Percentiles rank a stretch among this genome's conserved stretches.
These are phyloP conservation scores for Escovopsis weberi DNA, from an alignment of 2,329 filamentous ascomycete genomes.

Conservation along the genomic window DNA sequence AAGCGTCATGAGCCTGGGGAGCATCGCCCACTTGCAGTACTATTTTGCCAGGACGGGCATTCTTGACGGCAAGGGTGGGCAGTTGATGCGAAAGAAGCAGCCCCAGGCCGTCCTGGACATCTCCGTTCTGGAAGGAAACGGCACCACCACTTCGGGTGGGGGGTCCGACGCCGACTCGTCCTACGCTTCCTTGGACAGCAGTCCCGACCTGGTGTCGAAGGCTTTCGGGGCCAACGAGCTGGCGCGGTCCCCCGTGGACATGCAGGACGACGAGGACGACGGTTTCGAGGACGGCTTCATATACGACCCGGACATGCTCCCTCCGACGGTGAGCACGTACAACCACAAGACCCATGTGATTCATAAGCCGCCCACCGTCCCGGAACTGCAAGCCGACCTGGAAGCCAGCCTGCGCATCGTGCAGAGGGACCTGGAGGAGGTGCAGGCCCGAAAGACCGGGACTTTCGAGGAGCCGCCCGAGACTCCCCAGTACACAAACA, in stretches of 20 bases:
- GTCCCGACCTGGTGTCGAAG: conserved; percentile 36
- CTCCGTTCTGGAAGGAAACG: conserved; percentile 29
- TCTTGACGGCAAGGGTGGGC: conserved; percentile 82
- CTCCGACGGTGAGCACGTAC: conserved; percentile 96
- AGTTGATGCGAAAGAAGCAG: conserved; percentile 60
- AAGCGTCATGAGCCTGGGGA: conserved; percentile 90
- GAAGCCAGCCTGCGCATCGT: conserved; percentile 59
- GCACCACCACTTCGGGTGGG: conserved; percentile 20
- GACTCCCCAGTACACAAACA: conserved; percentile 20
- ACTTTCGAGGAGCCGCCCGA: conserved; percentile 15
- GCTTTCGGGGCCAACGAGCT: conserved; percentile 22
- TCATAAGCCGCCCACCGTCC: conserved; percentile 69
- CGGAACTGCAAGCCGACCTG: conserved; percentile 53
- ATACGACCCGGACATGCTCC: conserved; percentile 65
- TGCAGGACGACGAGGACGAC: conserved; percentile 37
- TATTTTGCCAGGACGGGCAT: conserved; percentile 94
- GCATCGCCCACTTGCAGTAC: conserved; percentile 94
- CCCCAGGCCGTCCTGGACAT: conserved; percentile 43
- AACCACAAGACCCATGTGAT: conserved; percentile 70
- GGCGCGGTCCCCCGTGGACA: conserved; percentile 33
- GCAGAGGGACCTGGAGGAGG: conserved; percentile 49
- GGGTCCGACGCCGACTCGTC: conserved; percentile 42
- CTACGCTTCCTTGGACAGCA: conserved; percentile 44
- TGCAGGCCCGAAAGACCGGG: conserved; percentile 24
- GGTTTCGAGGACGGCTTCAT: conserved; percentile 33